These are phyloP conservation scores for Epichloe coenophiala DNA, from an alignment of 2,329 filamentous ascomycete species.

Conservation along the genomic window DNA sequence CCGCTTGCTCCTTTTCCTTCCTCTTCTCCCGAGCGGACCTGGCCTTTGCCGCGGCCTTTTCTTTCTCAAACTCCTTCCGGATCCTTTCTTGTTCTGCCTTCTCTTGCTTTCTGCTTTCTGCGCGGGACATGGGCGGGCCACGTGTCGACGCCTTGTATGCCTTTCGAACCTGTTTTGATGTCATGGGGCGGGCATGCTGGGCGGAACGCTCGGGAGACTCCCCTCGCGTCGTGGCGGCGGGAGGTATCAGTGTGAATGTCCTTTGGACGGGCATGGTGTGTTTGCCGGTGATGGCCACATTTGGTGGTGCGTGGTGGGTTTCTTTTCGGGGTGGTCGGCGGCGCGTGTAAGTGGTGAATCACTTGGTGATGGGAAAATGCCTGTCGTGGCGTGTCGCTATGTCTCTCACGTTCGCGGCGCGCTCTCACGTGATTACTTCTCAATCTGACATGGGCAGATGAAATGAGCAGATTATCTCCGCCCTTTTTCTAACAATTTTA, in stretches of 20 bases:
- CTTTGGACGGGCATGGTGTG: constrained; percentile 24
- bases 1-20: constrained; percentile 36
- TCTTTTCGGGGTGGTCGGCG: background rate
- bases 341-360: background rate
- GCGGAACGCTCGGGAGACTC: background rate
- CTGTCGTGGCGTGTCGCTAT: background rate
- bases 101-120: constrained; percentile 25
- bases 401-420: background rate
- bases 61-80: constrained; percentile 36
- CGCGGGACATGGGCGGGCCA: constrained; percentile 24
- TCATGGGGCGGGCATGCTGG: constrained; percentile 18
- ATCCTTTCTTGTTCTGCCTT: constrained; percentile 41
- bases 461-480: too few species aligned
- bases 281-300: constrained; percentile 3
- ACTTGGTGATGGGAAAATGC: background rate
- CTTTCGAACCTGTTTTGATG: constrained; percentile 27
- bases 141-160: constrained; percentile 23
- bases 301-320: background rate
- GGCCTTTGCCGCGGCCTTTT: constrained; percentile 33
- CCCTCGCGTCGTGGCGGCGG: constrained; percentile 8
- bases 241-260: constrained; percentile 31
- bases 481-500: too few species aligned
- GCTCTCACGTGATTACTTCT: background rate
- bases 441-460: too few species aligned
- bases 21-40: constrained; percentile 39